Evolutionary conservation across 805 yeast species (phyloP), one percentile per base, ranked within the genome.

Genomic region (Candida suzukii): DNA sequence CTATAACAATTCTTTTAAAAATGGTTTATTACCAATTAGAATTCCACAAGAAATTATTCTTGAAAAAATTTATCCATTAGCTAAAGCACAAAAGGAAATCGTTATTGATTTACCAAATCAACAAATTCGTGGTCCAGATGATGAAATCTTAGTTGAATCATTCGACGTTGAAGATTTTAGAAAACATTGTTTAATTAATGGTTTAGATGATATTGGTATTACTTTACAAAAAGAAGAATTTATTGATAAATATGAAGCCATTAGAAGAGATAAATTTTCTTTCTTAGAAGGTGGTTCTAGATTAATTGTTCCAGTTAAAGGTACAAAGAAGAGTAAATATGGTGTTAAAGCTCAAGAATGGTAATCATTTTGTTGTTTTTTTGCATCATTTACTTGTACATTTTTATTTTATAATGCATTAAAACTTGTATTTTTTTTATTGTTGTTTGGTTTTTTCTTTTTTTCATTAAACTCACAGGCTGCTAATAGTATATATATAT

Each of bases 1-100:
- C 74, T 90, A 87, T 78, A 93, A 86, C 71, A 93, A 93, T 73
- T 90, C 97, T 41, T 86, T 86, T 73, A 93, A 93, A 72, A 93
- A 93, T 66, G 96, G 96, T 36, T 73, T 93, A 63, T 70, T 93
- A 50, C 98, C 98, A 44, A 88, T 93, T 57, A 80, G 96, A 68
- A 58, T 93, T n/a, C 83, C 88, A 21, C 88, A 82, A 55, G 84
- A 82, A 16, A 71, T 76, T 11, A 93, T 93, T 50, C 53, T 67
- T 33, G 73, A 69, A 43, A 87, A 84, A 66, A 71, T 93, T 41
- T 72, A 80, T 49, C 96, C 96, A 41, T 61, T 86, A 40, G 97
- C 96, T 19, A 70, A 73, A 41, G 77, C 76, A 24, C 95, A 95
- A 45, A 70, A 71, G 52, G 64, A 74, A 47, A 68, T 93, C 51